phyloP scores from a whole-genome alignment of 495 filamentous ascomycete genomes.

The Xylaria grammica region DNA sequence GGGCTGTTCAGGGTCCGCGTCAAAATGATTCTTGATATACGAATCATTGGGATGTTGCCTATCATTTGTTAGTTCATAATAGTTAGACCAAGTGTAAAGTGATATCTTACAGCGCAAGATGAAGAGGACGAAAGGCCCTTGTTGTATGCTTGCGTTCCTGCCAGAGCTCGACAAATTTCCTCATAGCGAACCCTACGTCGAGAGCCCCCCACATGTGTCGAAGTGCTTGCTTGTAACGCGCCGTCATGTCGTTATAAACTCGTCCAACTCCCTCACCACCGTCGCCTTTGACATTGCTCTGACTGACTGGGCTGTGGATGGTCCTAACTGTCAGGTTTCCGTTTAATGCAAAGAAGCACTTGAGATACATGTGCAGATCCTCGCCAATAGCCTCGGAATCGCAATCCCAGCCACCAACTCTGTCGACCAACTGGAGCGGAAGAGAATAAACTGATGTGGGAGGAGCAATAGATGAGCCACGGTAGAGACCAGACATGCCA shows the following conservation, averaged over 20 bases:
- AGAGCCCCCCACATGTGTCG: constrained; percentile 77
- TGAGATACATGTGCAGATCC: constrained; percentile 76
- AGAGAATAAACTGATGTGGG: constrained; percentile 75
- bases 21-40: constrained; percentile 52
- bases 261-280: constrained; percentile 55
- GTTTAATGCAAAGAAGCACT: constrained; percentile 73
- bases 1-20: constrained; percentile 43
- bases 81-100: background rate
- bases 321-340: constrained; percentile 62
- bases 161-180: constrained; percentile 54
- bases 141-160: constrained; percentile 54
- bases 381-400: constrained; percentile 71
- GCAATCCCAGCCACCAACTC: constrained; percentile 70
- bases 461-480: constrained; percentile 62
- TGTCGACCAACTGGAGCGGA: constrained; percentile 64
- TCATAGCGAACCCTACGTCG: constrained; percentile 65
- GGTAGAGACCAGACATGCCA: constrained; percentile 68
- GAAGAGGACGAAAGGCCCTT: constrained; percentile 57
- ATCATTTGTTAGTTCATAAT: constrained; percentile 14
- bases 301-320: constrained; percentile 67
- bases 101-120: constrained; percentile 47
- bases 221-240: constrained; percentile 68
- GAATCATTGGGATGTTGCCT: constrained; percentile 48
- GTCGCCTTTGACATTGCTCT: constrained; percentile 68
- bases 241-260: constrained; percentile 55